Evolutionary conservation across 2,329 filamentous ascomycete genomes (phyloP), one percentile per base, ranked within the genome.

Genomic region (Leptosphaerulina australis): DNA sequence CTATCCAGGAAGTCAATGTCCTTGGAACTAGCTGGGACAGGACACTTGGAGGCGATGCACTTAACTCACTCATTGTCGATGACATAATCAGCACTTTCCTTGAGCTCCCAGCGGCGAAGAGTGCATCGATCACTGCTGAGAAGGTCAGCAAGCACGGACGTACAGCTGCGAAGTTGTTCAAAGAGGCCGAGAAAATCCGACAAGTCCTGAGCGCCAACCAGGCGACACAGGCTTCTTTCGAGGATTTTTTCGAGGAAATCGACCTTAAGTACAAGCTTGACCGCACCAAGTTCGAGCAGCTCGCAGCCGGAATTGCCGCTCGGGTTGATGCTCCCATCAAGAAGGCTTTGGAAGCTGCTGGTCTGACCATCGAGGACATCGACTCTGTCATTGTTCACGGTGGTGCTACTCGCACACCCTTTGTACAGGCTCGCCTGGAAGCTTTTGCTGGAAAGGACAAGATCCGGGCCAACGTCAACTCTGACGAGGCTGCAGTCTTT

Each of bases 401-500:
- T 60, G 94, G 94, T 62, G 88, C 87, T 34, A 87, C 91, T 35
- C 86, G 94, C 54, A 97, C 93, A 7, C 94, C 94, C 0, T 97
- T 97, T 64, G 90, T 99, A 9, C 93, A 97, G 73, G 93, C 87
- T 74, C 83, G 88, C 64, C 84, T 99, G 12, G 91, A 97, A 75
- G 83, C 85, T 55, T 74, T 89, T 33, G 83, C 86, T 40, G 88
- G 90, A 28, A 75, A 85, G 6, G 85, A 88, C 41, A 97, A 96
- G 79, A 81, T 99, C 52, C 88, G 91, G 58, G 88, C 87, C 67
- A 99, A 95, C 64, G 94, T 99, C 69, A 99, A 99, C 76, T 89
- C 93, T 9, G 94, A 99, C 66, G 94, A 99, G 76, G 88, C 94
- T 18, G 94, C 94, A 40, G 94, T 96, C 8, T 96, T 97, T 72